phyloP scores from a whole-genome alignment of 1,284 basidiomycete genomes.

The Inonotus hispidus region DNA sequence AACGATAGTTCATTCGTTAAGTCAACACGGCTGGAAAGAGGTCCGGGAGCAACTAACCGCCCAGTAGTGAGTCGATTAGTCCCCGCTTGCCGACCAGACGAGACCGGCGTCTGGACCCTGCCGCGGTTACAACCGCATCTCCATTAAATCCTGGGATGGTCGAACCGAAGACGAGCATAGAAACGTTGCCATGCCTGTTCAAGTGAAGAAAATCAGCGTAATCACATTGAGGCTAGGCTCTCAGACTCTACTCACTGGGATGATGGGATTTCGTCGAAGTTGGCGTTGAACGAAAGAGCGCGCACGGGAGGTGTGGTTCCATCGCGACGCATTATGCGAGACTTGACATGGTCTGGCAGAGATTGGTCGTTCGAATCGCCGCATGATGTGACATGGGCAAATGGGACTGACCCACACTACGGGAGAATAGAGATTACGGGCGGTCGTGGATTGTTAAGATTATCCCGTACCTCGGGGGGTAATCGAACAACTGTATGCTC shows the following conservation, averaged over 20 bases:
- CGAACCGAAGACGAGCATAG: constrained; percentile 4
- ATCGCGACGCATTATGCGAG: constrained; percentile 30
- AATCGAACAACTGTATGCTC: constrained; percentile 47
- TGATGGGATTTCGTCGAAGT: constrained; percentile 27
- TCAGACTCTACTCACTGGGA: neutral
- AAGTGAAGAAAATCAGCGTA: neutral
- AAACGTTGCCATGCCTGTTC: constrained; percentile 1
- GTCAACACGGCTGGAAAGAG: constrained; percentile 13
- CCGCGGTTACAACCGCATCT: constrained; percentile 1
- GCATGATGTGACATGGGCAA: constrained; percentile 43
- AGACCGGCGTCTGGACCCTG: neutral
- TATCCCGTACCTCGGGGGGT: constrained; percentile 38
- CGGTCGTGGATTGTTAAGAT: neutral
- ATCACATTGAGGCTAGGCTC: neutral
- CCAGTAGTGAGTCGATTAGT: neutral
- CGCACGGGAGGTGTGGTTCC: constrained; percentile 34
- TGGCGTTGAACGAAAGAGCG: constrained; percentile 38
- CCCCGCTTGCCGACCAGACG: neutral
- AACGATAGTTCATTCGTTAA: constrained; percentile 22
- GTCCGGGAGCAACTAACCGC: neutral
- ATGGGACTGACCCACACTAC: constrained; percentile 48
- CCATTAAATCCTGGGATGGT: constrained; percentile 1
- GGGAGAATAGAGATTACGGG: neutral
- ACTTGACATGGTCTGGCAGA: constrained; percentile 32
- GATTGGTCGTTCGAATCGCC: constrained; percentile 36